phyloP scores from a whole-genome alignment of 2,329 filamentous ascomycete species.

The Microsporum canis region DNA sequence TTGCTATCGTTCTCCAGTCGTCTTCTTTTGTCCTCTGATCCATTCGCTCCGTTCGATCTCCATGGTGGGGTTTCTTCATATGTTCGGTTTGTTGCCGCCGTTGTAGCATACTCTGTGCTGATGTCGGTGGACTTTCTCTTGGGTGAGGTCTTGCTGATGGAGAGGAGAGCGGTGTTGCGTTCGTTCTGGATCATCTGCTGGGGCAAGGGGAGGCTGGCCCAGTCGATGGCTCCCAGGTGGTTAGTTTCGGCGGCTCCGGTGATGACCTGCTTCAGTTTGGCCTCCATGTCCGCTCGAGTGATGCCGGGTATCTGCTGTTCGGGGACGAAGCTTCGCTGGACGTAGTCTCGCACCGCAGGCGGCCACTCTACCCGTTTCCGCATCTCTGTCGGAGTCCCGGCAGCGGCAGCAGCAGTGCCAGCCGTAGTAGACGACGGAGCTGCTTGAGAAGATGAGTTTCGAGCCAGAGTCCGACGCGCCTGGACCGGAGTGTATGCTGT shows the following conservation, averaged over 20 bases:
- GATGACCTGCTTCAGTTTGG: conserved; percentile 76
- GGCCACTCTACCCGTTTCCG: conserved; percentile 54
- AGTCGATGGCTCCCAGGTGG: conserved; percentile 63
- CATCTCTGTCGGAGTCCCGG: conserved; percentile 8
- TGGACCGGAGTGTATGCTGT: conserved; percentile 50
- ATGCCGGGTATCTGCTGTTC: conserved; percentile 56
- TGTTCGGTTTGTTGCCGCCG: conserved; percentile 25
- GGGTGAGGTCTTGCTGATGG: conserved; percentile 17
- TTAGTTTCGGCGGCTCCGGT: conserved; percentile 65
- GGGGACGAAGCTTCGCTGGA: conserved; percentile 74
- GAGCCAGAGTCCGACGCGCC: conserved; percentile 50
- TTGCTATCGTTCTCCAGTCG: conserved; percentile 32
- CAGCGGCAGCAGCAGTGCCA: conserved; percentile 20
- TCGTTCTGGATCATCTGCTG: conserved; percentile 71
- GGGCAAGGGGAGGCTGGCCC: conserved; percentile 71
- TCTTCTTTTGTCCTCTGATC: conserved; percentile 38
- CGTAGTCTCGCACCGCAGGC: conserved; percentile 71
- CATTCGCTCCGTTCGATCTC: conserved; percentile 49
- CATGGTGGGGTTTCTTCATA: conserved; percentile 52
- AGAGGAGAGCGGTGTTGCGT: conserved; percentile 34
- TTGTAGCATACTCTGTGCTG: conserved; percentile 36
- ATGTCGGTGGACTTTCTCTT: conserved; percentile 72
- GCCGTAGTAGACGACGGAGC: conserved; percentile 8
- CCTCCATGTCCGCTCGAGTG: conserved; percentile 60
- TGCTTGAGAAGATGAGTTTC: conserved; percentile 20